Conservation (phyloP, 2,329 filamentous ascomycete species). For the Botrytis byssoidea region DNA sequence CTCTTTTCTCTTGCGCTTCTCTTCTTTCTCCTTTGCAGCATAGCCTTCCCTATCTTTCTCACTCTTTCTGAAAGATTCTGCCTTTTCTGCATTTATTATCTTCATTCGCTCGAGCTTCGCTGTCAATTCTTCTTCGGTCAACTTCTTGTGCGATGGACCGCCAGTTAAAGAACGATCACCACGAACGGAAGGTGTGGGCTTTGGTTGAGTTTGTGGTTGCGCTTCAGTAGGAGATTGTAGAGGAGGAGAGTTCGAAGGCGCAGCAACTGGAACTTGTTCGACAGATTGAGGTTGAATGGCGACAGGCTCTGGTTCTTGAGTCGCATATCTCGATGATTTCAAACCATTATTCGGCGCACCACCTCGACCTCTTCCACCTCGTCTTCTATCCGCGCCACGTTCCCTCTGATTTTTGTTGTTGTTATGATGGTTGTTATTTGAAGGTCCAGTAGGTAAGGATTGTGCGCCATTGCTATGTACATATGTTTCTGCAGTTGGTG, state of each 20-base stretch:
- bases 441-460: not conserved
- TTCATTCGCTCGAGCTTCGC: conserved; percentile 60
- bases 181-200: conserved; percentile 46
- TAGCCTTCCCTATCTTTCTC: conserved; percentile 66
- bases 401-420: conserved; percentile 19
- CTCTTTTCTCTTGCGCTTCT: conserved; percentile 48
- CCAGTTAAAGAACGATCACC: conserved; percentile 55
- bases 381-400: conserved; percentile 21
- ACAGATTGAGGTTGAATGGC: not conserved
- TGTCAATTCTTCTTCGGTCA: conserved; percentile 63
- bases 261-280: not conserved
- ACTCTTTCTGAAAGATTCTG: conserved; percentile 61
- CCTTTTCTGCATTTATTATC: conserved; percentile 58
- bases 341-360: conserved; percentile 26
- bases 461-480: conserved; percentile 5
- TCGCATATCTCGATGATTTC: conserved; percentile 31
- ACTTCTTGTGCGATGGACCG: conserved; percentile 54
- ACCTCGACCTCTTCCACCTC: conserved; percentile 22
- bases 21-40: conserved; percentile 59
- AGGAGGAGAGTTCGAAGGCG: conserved; percentile 1
- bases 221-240: conserved; percentile 3
- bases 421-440: conserved; percentile 6
- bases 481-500: conserved; percentile 7
- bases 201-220: conserved; percentile 21
- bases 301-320: conserved; percentile 15